Evolutionary conservation across 106 monocot genomes (phyloP).

Genomic region (Platanthera guangdongensis): DNA sequence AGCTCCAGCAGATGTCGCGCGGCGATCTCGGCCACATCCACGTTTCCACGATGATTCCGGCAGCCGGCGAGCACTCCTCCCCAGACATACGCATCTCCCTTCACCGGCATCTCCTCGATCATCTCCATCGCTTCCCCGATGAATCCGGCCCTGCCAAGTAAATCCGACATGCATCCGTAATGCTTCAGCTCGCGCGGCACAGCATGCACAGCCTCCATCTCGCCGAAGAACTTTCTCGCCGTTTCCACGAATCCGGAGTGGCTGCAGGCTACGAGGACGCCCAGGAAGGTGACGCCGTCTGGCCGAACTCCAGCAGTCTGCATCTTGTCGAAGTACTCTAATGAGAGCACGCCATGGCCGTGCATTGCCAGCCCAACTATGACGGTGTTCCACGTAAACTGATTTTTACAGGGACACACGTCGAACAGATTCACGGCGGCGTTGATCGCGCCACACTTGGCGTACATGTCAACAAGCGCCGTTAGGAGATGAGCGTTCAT

Average conservation of each 20-base stretch:
- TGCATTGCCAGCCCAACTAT: constrained; percentile 46
- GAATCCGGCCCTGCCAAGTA: constrained; percentile 48
- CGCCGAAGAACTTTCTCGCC: constrained; percentile 30
- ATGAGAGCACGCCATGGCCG: constrained; percentile 38
- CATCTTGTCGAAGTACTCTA: constrained; percentile 45
- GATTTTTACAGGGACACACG: constrained; percentile 14
- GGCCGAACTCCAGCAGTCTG: constrained; percentile 16
- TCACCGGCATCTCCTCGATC: constrained; percentile 49
- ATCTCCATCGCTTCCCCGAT: constrained; percentile 51
- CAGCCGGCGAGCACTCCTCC: constrained; percentile 55
- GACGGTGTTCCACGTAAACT: constrained; percentile 64
- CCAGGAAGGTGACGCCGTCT: constrained; percentile 47
- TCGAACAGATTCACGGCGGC: constrained; percentile 33
- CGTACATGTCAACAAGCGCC: constrained; percentile 52
- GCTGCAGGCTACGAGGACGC: constrained; percentile 45
- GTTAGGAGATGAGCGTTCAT: constrained; percentile 30
- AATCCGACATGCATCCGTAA: constrained; percentile 64
- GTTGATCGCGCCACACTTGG: constrained; percentile 48
- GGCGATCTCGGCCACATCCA: constrained; percentile 41
- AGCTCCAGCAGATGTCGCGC: constrained; percentile 25
- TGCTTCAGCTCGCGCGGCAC: constrained; percentile 55
- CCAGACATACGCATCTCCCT: constrained; percentile 53
- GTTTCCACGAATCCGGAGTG: constrained; percentile 29
- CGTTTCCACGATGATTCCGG: constrained; percentile 41
- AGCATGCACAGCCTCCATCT: constrained; percentile 32